Percentiles rank a stretch among this genome's conserved stretches.
Evolutionary conservation across 257 asterid genomes (phyloP).

Genomic region (Fraxinus anomala): DNA sequence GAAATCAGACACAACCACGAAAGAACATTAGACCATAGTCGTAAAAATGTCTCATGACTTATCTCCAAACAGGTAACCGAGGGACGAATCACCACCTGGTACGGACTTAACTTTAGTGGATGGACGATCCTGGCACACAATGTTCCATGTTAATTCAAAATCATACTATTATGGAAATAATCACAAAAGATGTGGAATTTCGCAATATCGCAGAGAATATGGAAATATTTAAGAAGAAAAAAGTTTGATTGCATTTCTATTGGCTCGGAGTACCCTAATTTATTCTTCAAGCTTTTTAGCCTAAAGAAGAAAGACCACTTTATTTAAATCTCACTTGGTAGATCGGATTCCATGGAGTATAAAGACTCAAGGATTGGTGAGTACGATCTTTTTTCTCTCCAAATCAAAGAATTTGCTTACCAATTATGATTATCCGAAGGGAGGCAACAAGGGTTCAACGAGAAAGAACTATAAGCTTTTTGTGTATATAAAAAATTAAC

Average conservation of each 20-base stretch:
- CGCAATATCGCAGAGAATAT: background rate
- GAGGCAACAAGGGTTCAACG: background rate
- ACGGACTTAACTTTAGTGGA: slow-evolving; percentile 58
- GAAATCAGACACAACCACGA: background rate
- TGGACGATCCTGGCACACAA: slow-evolving; percentile 44
- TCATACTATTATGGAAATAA: background rate
- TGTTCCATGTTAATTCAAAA: background rate
- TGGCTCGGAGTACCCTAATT: no score
- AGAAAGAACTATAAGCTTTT: background rate
- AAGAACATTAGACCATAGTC: background rate
- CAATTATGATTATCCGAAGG: background rate
- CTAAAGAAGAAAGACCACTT: background rate
- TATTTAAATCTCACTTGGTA: background rate
- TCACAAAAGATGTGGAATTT: background rate
- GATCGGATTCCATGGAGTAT: background rate
- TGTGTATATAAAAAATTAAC: slow-evolving; percentile 6
- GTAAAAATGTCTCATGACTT: slow-evolving; percentile 28
- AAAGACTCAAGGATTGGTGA: no score
- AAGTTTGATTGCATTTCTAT: no score
- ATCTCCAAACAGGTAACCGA: slow-evolving; percentile 64
- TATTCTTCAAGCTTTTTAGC: background rate
- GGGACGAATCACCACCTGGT: slow-evolving; percentile 68
- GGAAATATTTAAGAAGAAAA: background rate
- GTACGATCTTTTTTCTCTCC: background rate
- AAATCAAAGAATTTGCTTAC: background rate